Evolutionary conservation across 2,329 filamentous ascomycete species (phyloP).

Genomic region (Penicillium sp.): DNA sequence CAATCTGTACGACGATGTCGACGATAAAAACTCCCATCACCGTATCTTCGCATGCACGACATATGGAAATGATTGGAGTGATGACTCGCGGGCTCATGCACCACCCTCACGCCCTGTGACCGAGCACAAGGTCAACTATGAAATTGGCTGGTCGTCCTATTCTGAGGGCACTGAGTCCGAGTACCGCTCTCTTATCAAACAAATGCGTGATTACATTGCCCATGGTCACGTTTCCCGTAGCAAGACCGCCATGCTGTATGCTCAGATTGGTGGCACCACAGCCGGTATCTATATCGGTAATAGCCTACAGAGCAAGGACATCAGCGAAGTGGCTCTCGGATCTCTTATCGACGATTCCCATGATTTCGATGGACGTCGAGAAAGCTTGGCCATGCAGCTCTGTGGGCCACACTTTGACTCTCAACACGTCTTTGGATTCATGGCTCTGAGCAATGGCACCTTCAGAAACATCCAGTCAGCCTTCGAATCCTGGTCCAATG

Average conservation of each 20-base stretch:
- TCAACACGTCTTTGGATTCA: conserved; percentile 36
- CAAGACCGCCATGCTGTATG: conserved; percentile 4
- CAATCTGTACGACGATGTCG: conserved; percentile 35
- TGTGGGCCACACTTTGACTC: conserved; percentile 31
- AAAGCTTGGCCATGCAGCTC: conserved; percentile 38
- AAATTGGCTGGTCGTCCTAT: conserved; percentile 29
- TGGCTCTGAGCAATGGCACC: conserved; percentile 18
- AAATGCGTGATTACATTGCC: conserved; percentile 31
- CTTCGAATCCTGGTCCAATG: neutral
- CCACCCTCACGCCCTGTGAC: too few relatives aligned
- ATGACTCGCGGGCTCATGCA: too few relatives aligned
- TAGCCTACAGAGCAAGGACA: too few relatives aligned
- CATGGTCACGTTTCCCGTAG: conserved; percentile 22
- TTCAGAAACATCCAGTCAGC: conserved; percentile 2
- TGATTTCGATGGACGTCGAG: conserved; percentile 23
- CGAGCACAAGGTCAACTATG: conserved; percentile 11
- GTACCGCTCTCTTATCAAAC: conserved; percentile 24
- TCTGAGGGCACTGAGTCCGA: conserved; percentile 19
- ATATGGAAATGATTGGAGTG: conserved; percentile 15
- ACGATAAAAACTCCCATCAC: conserved; percentile 27
- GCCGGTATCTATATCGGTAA: too few relatives aligned
- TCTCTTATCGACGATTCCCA: conserved; percentile 27
- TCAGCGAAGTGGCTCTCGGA: conserved; percentile 25
- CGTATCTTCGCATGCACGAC: conserved; percentile 34
- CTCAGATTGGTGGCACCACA: too few relatives aligned